Evolutionary conservation across 106 monocot genomes (phyloP).

Genomic region (Dioscorea alata): DNA sequence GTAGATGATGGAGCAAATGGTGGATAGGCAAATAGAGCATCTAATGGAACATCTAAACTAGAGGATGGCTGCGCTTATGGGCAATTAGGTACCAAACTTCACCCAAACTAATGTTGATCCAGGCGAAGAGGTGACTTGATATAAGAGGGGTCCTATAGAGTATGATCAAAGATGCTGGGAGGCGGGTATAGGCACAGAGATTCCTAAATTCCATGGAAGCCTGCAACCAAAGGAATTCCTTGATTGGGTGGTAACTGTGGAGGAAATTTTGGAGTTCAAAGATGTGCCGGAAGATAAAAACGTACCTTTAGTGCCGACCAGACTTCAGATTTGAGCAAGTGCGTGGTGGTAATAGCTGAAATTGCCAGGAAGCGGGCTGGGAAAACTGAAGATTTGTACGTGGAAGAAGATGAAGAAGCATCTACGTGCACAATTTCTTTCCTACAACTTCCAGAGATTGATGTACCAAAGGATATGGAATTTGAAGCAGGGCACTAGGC

Average conservation of each 20-base stretch:
- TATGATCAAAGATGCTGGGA: no score
- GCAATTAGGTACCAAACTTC: no score
- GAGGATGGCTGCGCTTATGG: no score
- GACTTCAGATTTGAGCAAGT: background rate
- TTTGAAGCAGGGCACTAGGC: background rate
- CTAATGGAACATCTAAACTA: no score
- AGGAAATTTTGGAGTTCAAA: no score
- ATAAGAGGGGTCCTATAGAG: no score
- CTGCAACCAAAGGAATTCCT: slow-evolving; percentile 11
- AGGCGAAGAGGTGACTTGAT: no score
- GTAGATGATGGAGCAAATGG: no score
- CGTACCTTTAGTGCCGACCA: slow-evolving; percentile 1
- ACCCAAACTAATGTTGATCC: no score
- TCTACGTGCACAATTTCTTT: background rate
- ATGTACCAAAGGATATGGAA: slow-evolving; percentile 5
- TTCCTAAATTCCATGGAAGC: slow-evolving; percentile 3
- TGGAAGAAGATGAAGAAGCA: slow-evolving; percentile 1
- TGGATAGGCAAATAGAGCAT: no score
- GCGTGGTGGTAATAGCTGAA: slow-evolving; percentile 10
- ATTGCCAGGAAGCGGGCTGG: background rate
- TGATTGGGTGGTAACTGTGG: slow-evolving; percentile 6
- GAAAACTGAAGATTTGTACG: background rate
- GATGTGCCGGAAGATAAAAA: background rate
- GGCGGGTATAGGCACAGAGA: no score
- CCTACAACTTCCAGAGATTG: background rate